Conservation (phyloP, 129 eudicot species). For the Arctium minus region DNA sequence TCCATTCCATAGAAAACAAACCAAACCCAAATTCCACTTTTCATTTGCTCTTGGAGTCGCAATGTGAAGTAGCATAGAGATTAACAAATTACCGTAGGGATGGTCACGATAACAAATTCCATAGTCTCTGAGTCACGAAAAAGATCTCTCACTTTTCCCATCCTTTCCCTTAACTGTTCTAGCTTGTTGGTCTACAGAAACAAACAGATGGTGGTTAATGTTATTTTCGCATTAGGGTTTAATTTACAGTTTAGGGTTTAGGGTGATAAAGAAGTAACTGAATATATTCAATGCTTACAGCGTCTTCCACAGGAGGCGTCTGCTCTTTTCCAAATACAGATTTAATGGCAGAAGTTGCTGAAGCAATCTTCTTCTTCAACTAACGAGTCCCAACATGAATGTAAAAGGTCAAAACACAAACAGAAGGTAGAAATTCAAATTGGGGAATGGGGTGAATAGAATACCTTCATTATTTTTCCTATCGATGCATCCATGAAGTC, state of each 20-base stretch:
- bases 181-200: conserved; percentile 44
- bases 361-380: conserved; percentile 48
- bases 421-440: not conserved
- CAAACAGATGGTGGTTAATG: not conserved
- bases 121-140: conserved; percentile 55
- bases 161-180: conserved; percentile 51
- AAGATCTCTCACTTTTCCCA: conserved; percentile 61
- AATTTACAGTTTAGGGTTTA: not conserved
- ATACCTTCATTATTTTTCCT: conserved; percentile 68
- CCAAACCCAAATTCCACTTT: too few species aligned
- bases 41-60: too few species aligned
- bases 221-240: not conserved
- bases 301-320: conserved; percentile 23
- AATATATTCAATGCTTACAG: conserved; percentile 34
- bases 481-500: conserved; percentile 60
- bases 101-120: conserved; percentile 66
- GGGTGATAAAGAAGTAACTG: not conserved
- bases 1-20: too few species aligned
- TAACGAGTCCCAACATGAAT: conserved; percentile 15
- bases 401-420: not conserved
- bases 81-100: conserved; percentile 49
- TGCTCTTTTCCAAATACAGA: conserved; percentile 51
- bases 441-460: not conserved
- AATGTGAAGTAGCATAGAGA: not conserved
- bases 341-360: conserved; percentile 58